Percentiles rank a stretch among this genome's conserved stretches.
Evolutionary conservation across 2,329 filamentous ascomycete species (phyloP).

Genomic region (Stachybotrys chlorohalonatus): DNA sequence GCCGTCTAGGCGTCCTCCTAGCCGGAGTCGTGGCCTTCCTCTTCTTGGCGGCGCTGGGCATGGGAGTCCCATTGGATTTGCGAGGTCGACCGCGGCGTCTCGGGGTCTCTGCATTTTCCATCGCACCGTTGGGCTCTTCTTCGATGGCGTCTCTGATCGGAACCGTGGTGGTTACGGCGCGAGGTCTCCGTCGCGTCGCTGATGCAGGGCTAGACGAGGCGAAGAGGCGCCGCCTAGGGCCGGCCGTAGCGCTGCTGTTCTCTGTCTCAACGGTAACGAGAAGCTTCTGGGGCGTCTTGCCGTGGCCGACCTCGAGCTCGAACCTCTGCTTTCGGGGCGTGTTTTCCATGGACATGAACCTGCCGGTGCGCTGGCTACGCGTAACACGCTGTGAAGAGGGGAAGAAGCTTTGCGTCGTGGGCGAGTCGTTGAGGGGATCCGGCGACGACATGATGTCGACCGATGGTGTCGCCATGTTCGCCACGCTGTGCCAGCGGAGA

Average conservation of each 20-base stretch:
- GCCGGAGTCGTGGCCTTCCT: conserved; percentile 38
- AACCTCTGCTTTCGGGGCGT: conserved; percentile 50
- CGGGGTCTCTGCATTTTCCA: conserved; percentile 24
- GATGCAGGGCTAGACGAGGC: conserved; percentile 31
- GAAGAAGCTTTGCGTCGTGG: conserved; percentile 20
- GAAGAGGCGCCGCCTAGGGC: conserved; percentile 32
- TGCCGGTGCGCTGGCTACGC: conserved; percentile 31
- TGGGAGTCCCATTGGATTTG: conserved; percentile 42
- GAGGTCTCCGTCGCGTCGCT: conserved; percentile 23
- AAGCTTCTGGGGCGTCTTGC: conserved; percentile 39
- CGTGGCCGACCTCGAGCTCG: conserved; percentile 45
- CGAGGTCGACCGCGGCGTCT: conserved; percentile 36
- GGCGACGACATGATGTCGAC: conserved; percentile 40
- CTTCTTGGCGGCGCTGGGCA: conserved; percentile 31
- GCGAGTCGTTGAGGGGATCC: conserved; percentile 36
- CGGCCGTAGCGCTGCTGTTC: conserved; percentile 20
- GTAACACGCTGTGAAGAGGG: conserved; percentile 26
- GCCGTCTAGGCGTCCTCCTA: conserved; percentile 22
- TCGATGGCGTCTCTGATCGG: conserved; percentile 36
- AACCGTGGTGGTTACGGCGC: conserved; percentile 35
- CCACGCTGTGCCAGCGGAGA: conserved; percentile 26
- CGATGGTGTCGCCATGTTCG: conserved; percentile 25
- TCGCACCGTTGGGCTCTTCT: conserved; percentile 21
- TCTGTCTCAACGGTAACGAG: conserved; percentile 48
- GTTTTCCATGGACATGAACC: conserved; percentile 23